Evolutionary conservation across 2,329 filamentous ascomycete species (phyloP).

Genomic region (Aspergillus piperis): DNA sequence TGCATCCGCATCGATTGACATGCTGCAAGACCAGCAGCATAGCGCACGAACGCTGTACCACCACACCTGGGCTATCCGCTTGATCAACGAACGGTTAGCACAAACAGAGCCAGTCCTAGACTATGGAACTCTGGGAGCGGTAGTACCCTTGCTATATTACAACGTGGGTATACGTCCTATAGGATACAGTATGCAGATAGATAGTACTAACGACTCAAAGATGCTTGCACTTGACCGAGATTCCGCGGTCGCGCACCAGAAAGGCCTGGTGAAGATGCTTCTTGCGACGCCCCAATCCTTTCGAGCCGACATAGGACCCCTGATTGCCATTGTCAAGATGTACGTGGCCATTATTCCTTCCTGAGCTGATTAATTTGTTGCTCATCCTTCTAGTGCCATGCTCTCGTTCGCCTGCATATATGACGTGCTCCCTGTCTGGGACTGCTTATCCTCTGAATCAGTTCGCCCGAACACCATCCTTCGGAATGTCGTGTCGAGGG

Average conservation of each 20-base stretch:
- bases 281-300: neutral
- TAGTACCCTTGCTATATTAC: constrained; percentile 5
- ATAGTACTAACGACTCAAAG: neutral
- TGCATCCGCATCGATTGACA: neutral
- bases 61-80: neutral
- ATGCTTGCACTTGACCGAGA: neutral
- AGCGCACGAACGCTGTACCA: neutral
- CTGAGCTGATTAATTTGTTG: too few relatives aligned
- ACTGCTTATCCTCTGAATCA: neutral
- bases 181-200: too few relatives aligned
- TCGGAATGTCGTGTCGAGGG: neutral
- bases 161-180: neutral
- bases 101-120: neutral
- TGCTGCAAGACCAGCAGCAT: neutral
- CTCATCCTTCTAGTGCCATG: neutral
- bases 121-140: neutral
- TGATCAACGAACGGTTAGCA: constrained; percentile 1
- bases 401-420: neutral
- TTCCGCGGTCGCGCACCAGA: constrained; percentile 1
- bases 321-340: neutral
- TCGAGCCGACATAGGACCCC: neutral
- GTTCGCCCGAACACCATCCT: neutral
- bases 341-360: neutral
- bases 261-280: neutral
- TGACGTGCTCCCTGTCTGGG: neutral